Conservation (phyloP, 2,329 filamentous ascomycete species). For the Hypoxylon sp. region DNA sequence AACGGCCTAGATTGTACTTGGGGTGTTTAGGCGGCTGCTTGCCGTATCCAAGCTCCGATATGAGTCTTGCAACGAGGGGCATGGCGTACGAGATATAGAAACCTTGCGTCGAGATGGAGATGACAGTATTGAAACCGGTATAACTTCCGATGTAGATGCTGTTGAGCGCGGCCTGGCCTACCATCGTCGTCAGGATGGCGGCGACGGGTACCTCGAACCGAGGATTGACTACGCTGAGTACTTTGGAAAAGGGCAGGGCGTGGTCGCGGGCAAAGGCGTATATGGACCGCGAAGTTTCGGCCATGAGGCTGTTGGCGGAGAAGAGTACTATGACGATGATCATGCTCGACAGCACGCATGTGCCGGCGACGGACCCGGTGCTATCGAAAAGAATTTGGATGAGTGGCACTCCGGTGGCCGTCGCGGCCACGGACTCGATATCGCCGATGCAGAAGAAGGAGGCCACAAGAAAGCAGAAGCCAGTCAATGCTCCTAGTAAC, state of each 20-base stretch:
- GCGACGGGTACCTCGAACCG: conserved; percentile 3
- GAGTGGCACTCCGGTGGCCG: background rate
- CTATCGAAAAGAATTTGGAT: conserved; percentile 3
- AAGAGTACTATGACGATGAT: conserved; percentile 1
- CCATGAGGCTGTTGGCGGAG: conserved; percentile 5
- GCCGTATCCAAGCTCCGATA: conserved; percentile 2
- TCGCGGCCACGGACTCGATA: background rate
- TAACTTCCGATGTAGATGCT: conserved; percentile 7
- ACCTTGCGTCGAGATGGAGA: conserved; percentile 4
- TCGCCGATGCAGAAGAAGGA: conserved; percentile 8
- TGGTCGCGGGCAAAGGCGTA: conserved; percentile 4
- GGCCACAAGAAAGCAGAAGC: conserved; percentile 1
- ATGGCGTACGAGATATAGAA: conserved; percentile 10
- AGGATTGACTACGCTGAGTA: background rate
- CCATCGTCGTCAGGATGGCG: background rate
- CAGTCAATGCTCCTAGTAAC: conserved; percentile 1
- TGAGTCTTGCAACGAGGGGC: conserved; percentile 2
- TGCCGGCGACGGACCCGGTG: conserved; percentile 1
- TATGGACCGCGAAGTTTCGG: conserved; percentile 1
- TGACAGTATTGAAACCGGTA: conserved; percentile 6
- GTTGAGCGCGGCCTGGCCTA: conserved; percentile 1
- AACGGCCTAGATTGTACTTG: conserved; percentile 3
- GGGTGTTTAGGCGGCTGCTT: background rate
- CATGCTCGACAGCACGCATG: conserved; percentile 4
- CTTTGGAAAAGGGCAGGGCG: conserved; percentile 1